A percentile compares a stretch with the other conserved stretches of the same genome.
These are phyloP conservation scores for Trichosporon faecale DNA, from an alignment of 1,284 basidiomycete genomes.

Conservation along the genomic window DNA sequence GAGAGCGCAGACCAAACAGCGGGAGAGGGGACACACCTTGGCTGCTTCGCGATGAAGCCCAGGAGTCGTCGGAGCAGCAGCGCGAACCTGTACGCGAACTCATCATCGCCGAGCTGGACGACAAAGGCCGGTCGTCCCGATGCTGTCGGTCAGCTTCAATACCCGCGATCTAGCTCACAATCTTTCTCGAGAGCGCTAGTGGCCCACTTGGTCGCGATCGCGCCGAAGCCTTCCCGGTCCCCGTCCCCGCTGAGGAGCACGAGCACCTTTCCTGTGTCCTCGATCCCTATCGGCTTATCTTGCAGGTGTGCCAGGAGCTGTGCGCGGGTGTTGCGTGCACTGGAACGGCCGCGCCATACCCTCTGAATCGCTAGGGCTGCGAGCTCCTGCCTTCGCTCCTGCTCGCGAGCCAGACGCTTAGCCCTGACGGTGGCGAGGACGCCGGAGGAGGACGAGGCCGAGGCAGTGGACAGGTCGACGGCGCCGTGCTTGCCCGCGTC, in stretches of 20 bases:
- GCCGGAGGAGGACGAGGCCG: constrained; percentile 38
- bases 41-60: constrained; percentile 15
- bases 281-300: not conserved
- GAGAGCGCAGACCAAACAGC: not conserved
- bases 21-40: not conserved
- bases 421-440: constrained; percentile 39
- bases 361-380: constrained; percentile 41
- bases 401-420: constrained; percentile 42
- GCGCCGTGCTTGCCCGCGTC: constrained; percentile 23
- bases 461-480: constrained; percentile 43
- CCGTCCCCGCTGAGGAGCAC: constrained; percentile 21
- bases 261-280: constrained; percentile 14
- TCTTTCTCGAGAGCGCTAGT: constrained; percentile 11
- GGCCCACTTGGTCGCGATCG: constrained; percentile 29
- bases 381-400: constrained; percentile 31
- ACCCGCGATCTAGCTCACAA: not conserved
- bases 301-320: not conserved
- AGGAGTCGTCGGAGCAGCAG: constrained; percentile 21
- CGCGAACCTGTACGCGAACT: constrained; percentile 8
- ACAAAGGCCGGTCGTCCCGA: constrained; percentile 4
- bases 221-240: constrained; percentile 15
- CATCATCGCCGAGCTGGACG: not conserved
- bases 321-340: not conserved
- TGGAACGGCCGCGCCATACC: constrained; percentile 42
- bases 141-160: not conserved